Percentiles rank a stretch among this genome's conserved stretches.
Evolutionary conservation across 75 land plant genomes (phyloP).

Genomic region (Pinus tabuliformis): DNA sequence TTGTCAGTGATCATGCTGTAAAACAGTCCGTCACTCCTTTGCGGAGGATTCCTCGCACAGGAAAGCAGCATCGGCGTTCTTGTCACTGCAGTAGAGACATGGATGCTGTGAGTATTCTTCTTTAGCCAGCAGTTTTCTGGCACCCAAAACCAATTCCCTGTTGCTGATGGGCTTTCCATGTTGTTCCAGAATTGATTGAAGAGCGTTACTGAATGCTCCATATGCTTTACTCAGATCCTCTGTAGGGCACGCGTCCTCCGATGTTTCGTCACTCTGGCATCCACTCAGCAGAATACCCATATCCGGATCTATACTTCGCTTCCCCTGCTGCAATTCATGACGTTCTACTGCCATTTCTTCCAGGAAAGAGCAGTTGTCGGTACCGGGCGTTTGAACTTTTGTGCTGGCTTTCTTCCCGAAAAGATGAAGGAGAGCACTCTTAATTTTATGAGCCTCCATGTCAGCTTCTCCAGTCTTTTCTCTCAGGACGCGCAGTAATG

Average conservation of each 20-base stretch:
- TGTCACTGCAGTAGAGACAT: constrained; percentile 81
- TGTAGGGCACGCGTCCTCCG: constrained; percentile 80
- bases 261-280: constrained; percentile 81
- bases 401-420: not conserved
- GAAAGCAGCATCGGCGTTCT: constrained; percentile 58
- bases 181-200: constrained; percentile 57
- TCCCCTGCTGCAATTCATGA: no score
- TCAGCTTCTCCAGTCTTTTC: constrained; percentile 5
- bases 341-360: no score
- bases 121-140: constrained; percentile 36
- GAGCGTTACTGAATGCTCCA: constrained; percentile 88
- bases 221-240: constrained; percentile 45
- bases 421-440: not conserved
- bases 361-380: no score
- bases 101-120: constrained; percentile 81
- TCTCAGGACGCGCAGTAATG: not conserved
- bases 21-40: no score
- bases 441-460: not conserved
- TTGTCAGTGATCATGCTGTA: no score
- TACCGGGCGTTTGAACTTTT: not conserved
- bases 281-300: constrained; percentile 83
- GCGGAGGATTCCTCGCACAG: constrained; percentile 14
- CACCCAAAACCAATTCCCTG: constrained; percentile 57
- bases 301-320: constrained; percentile 30
- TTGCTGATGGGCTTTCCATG: constrained; percentile 38